A percentile compares a stretch with the other conserved stretches of the same genome.
Evolutionary conservation across 192 early-diverging fungal species (phyloP).

Genomic region (Linnemannia hyalina): DNA sequence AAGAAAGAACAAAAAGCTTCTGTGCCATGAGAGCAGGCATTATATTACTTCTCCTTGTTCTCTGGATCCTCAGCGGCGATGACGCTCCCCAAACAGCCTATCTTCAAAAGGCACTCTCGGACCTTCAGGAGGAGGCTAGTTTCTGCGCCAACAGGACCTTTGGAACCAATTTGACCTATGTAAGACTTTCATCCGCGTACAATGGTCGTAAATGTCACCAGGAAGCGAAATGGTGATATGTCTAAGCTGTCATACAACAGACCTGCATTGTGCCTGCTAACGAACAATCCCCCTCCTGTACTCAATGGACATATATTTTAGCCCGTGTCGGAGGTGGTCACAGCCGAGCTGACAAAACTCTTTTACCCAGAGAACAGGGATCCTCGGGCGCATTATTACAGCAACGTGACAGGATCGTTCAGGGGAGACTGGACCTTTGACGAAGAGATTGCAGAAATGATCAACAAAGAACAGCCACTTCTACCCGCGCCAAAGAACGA

Average conservation of each 20-base stretch:
- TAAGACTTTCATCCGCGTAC: slow-evolving; percentile 21
- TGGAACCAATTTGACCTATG: slow-evolving; percentile 58
- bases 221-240: not conserved
- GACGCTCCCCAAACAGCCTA: slow-evolving; percentile 44
- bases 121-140: slow-evolving; percentile 51
- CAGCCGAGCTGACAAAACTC: slow-evolving; percentile 32
- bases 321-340: slow-evolving; percentile 46
- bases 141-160: slow-evolving; percentile 59
- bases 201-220: not conserved
- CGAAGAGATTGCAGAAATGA: slow-evolving; percentile 10
- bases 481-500: slow-evolving; percentile 25
- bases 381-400: slow-evolving; percentile 59
- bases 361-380: slow-evolving; percentile 20
- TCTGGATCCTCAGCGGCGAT: slow-evolving; percentile 62
- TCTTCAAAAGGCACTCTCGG: slow-evolving; percentile 39
- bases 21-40: slow-evolving; percentile 36
- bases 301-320: slow-evolving; percentile 11
- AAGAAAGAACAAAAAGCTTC: slow-evolving; percentile 1
- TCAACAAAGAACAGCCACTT: slow-evolving; percentile 28
- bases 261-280: not conserved
- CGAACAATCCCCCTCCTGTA: not conserved
- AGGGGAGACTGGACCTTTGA: slow-evolving; percentile 53
- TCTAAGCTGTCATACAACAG: not conserved
- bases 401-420: slow-evolving; percentile 67
- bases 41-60: slow-evolving; percentile 50